Percentiles rank a stretch among this genome's conserved stretches.
Evolutionary conservation across 495 filamentous ascomycete genomes (phyloP).

Genomic region (Neurospora hispaniola): DNA sequence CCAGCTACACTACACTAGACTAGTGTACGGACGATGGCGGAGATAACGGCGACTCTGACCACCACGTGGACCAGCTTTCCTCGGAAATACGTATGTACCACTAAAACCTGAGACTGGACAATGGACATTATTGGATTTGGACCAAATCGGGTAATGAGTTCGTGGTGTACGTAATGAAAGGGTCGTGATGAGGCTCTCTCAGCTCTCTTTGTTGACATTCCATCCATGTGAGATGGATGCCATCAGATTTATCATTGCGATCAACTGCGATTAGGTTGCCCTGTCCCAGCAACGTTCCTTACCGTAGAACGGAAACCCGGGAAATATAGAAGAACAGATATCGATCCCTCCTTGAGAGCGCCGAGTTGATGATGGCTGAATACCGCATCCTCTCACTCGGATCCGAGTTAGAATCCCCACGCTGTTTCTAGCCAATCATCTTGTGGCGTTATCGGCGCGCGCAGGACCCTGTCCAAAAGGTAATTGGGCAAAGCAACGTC

Average conservation of each 20-base stretch:
- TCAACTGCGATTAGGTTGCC: too few species aligned
- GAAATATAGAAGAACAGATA: too few species aligned
- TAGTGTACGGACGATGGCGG: not conserved
- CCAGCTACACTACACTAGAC: too few species aligned
- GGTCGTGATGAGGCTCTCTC: not conserved
- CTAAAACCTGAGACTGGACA: not conserved
- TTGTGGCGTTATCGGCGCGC: too few species aligned
- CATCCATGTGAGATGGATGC: not conserved
- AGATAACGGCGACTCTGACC: not conserved
- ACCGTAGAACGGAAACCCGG: too few species aligned
- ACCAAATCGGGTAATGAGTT: not conserved
- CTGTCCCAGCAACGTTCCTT: too few species aligned
- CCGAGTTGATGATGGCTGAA: not conserved
- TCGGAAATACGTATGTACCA: not conserved
- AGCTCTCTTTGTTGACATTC: not conserved
- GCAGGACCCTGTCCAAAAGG: too few species aligned
- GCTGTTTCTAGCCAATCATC: too few species aligned
- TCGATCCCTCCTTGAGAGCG: too few species aligned
- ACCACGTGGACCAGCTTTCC: not conserved
- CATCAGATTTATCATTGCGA: not conserved
- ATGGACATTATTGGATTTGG: not conserved
- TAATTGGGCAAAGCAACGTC: too few species aligned
- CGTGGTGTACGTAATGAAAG: not conserved
- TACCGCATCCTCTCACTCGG: too few species aligned
- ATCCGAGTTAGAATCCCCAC: too few species aligned